Evolutionary conservation across 2,329 filamentous ascomycete genomes (phyloP).

Genomic region (Claviceps citrina): DNA sequence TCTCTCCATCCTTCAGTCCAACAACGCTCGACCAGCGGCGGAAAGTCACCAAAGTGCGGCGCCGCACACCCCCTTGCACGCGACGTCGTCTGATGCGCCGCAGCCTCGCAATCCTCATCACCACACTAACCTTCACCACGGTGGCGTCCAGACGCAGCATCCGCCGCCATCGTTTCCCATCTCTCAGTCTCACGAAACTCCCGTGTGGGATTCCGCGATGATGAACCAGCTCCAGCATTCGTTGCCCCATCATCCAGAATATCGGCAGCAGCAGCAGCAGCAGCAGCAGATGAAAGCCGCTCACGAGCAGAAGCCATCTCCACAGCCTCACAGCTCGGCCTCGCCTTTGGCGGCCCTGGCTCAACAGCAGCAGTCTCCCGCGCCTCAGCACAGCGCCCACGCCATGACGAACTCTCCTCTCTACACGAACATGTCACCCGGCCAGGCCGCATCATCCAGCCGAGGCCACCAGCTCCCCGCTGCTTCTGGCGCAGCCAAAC

Average conservation of each 20-base stretch:
- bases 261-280: conserved; percentile 11
- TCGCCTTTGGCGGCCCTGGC: conserved; percentile 24
- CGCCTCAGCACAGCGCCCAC: background rate
- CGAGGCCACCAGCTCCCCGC: conserved; percentile 4
- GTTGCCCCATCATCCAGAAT: conserved; percentile 8
- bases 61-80: conserved; percentile 40
- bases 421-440: background rate
- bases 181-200: conserved; percentile 9
- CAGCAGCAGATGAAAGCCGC: conserved; percentile 13
- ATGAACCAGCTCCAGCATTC: conserved; percentile 7
- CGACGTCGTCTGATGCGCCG: conserved; percentile 31
- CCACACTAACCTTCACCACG: conserved; percentile 31
- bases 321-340: conserved; percentile 38
- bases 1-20: conserved; percentile 36
- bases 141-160: conserved; percentile 16
- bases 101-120: conserved; percentile 44
- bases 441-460: background rate
- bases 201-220: conserved; percentile 9
- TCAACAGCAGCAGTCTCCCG: conserved; percentile 12
- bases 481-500: conserved; percentile 12
- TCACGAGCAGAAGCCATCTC: conserved; percentile 37
- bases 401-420: background rate
- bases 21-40: conserved; percentile 9
- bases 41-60: conserved; percentile 10
- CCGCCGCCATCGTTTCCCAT: conserved; percentile 19